Percentiles rank a stretch among this genome's conserved stretches.
These are phyloP conservation scores for Xylariaceae sp. DNA, from an alignment of 2,329 filamentous ascomycete species.

Conservation along the genomic window DNA sequence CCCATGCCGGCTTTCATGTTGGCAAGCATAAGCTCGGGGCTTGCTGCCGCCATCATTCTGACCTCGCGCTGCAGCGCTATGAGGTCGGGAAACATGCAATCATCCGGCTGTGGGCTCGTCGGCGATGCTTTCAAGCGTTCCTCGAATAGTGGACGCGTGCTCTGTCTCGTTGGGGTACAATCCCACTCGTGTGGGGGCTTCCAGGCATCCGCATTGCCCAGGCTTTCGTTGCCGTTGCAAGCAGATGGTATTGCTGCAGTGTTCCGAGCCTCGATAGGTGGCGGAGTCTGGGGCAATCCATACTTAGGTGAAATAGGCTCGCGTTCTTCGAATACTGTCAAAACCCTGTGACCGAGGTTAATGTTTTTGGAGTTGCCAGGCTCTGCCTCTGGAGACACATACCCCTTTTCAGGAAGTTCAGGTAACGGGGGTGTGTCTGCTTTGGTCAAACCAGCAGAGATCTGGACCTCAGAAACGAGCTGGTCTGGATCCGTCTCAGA, in stretches of 20 bases:
- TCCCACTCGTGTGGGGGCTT: constrained; percentile 38
- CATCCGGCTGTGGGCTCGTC: constrained; percentile 12
- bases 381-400: constrained; percentile 6
- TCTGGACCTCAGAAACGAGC: constrained; percentile 29
- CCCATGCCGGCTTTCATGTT: constrained; percentile 47
- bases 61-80: constrained; percentile 43
- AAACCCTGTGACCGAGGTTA: not conserved
- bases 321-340: constrained; percentile 15
- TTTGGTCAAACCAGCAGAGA: constrained; percentile 24
- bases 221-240: constrained; percentile 15
- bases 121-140: constrained; percentile 13
- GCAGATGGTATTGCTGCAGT: constrained; percentile 15
- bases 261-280: constrained; percentile 9
- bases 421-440: constrained; percentile 21
- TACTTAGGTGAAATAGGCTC: constrained; percentile 13
- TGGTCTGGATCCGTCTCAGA: constrained; percentile 27
- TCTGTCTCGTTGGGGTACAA: constrained; percentile 22
- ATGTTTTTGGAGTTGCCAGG: not conserved
- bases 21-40: constrained; percentile 42
- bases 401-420: constrained; percentile 23
- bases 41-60: constrained; percentile 46
- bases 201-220: constrained; percentile 35
- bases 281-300: constrained; percentile 17
- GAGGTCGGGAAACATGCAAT: constrained; percentile 25
- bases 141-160: constrained; percentile 10